A percentile compares a stretch with the other conserved stretches of the same genome.
Evolutionary conservation across 2,329 filamentous ascomycete species (phyloP).

Genomic region (Curvularia sp.): DNA sequence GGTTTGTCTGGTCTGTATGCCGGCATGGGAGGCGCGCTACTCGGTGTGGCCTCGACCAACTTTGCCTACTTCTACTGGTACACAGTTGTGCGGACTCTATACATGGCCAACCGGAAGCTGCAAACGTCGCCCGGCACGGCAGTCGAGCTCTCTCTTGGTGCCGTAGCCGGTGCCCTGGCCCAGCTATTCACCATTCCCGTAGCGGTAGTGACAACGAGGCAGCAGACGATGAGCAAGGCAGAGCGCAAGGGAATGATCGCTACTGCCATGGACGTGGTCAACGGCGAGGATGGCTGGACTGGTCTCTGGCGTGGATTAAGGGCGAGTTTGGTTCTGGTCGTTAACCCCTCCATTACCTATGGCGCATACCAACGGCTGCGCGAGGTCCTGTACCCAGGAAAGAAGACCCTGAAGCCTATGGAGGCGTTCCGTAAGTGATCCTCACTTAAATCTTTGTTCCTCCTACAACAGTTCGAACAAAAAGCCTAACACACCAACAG

Average conservation of each 20-base stretch:
- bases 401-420: slow-evolving; percentile 75
- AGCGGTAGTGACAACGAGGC: slow-evolving; percentile 91
- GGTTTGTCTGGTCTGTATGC: slow-evolving; percentile 84
- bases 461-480: neutral
- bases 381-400: slow-evolving; percentile 77
- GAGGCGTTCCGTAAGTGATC: slow-evolving; percentile 84
- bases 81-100: slow-evolving; percentile 82
- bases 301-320: slow-evolving; percentile 96
- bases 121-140: slow-evolving; percentile 75
- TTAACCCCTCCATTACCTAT: slow-evolving; percentile 98
- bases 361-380: slow-evolving; percentile 92
- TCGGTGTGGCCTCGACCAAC: slow-evolving; percentile 96
- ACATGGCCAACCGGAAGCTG: slow-evolving; percentile 67
- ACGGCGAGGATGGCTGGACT: slow-evolving; percentile 86
- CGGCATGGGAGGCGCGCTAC: slow-evolving; percentile 82
- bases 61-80: slow-evolving; percentile 99
- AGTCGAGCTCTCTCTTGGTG: slow-evolving; percentile 83
- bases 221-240: slow-evolving; percentile 86
- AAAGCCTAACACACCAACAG: slow-evolving; percentile 54
- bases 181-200: slow-evolving; percentile 97
- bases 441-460: neutral
- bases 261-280: slow-evolving; percentile 86
- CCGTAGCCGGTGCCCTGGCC: slow-evolving; percentile 85
- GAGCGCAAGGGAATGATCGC: slow-evolving; percentile 87
- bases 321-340: slow-evolving; percentile 91